Evolutionary conservation across 1,284 basidiomycete genomes (phyloP).

Genomic region (Apiotrichum sp.): DNA sequence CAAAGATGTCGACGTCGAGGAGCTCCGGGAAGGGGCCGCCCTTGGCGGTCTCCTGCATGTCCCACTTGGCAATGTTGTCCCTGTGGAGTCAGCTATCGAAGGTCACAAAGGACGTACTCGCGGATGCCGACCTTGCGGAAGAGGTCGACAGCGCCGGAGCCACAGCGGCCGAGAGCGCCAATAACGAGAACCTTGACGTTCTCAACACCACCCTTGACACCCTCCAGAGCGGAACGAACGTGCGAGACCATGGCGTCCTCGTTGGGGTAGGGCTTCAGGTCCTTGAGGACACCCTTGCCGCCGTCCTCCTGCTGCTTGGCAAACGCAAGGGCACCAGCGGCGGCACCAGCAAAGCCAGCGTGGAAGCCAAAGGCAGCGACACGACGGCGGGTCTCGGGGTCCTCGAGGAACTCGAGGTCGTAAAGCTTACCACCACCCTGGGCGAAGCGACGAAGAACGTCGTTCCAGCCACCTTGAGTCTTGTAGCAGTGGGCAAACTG

Average conservation of each 20-base stretch:
- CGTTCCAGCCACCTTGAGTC: constrained; percentile 86
- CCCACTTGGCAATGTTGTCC: constrained; percentile 96
- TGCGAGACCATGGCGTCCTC: constrained; percentile 71
- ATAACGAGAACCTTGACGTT: constrained; percentile 87
- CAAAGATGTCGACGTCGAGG: constrained; percentile 93
- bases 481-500: constrained; percentile 99
- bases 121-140: constrained; percentile 88
- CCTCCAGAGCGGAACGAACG: constrained; percentile 62
- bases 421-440: constrained; percentile 83
- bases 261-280: constrained; percentile 69
- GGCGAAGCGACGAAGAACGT: constrained; percentile 81
- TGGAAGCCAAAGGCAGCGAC: constrained; percentile 99
- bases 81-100: constrained; percentile 47
- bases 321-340: constrained; percentile 79
- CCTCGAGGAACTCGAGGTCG: constrained; percentile 94
- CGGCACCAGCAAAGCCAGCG: constrained; percentile 96
- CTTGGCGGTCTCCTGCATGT: constrained; percentile 92
- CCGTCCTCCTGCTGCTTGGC: constrained; percentile 63
- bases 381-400: constrained; percentile 67
- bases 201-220: constrained; percentile 57
- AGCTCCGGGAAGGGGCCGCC: constrained; percentile 96
- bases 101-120: constrained; percentile 55
- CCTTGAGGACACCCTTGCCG: constrained; percentile 55
- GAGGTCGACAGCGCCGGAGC: constrained; percentile 90
- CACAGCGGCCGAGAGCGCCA: constrained; percentile 92